Conservation (phyloP, 2,329 filamentous ascomycete genomes). For the Monilinia vaccinii-corymbosi region DNA sequence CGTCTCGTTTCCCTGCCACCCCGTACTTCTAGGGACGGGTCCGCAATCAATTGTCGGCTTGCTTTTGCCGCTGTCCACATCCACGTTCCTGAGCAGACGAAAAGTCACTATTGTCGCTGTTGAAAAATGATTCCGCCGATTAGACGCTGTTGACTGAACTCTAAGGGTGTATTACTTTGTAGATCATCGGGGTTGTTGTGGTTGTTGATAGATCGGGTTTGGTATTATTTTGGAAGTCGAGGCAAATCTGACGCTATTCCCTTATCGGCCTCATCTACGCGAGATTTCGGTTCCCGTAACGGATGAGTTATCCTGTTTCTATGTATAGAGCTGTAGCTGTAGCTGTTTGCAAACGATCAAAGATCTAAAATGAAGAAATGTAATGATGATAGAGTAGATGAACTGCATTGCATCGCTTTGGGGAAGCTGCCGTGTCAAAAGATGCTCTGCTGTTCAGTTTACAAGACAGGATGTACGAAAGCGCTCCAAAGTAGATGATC, state of each 20-base stretch:
- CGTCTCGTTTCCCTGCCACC: constrained; percentile 10
- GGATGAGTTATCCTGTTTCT: neutral
- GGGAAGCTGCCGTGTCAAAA: no score
- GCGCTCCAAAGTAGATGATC: neutral
- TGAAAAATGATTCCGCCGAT: neutral
- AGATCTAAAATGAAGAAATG: no score
- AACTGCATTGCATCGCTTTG: no score
- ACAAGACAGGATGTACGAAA: no score
- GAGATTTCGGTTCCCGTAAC: neutral
- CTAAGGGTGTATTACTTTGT: constrained; percentile 1
- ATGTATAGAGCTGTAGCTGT: neutral
- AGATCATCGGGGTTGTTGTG: constrained; percentile 2
- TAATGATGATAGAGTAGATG: no score
- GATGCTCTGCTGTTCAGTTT: no score
- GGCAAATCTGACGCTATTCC: constrained; percentile 10
- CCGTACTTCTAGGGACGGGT: neutral
- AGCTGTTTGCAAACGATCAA: no score
- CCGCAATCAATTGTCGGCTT: constrained; percentile 7
- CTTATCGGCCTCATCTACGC: constrained; percentile 7
- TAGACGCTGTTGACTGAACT: neutral
- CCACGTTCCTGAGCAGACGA: neutral
- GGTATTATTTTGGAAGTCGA: constrained; percentile 9
- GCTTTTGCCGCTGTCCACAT: constrained; percentile 1
- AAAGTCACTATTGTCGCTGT: neutral
- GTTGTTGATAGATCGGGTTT: neutral